Base-by-base conservation (phyloP, 2,329 filamentous ascomycete species). In the Thermothelomyces thermophilus region DNA sequence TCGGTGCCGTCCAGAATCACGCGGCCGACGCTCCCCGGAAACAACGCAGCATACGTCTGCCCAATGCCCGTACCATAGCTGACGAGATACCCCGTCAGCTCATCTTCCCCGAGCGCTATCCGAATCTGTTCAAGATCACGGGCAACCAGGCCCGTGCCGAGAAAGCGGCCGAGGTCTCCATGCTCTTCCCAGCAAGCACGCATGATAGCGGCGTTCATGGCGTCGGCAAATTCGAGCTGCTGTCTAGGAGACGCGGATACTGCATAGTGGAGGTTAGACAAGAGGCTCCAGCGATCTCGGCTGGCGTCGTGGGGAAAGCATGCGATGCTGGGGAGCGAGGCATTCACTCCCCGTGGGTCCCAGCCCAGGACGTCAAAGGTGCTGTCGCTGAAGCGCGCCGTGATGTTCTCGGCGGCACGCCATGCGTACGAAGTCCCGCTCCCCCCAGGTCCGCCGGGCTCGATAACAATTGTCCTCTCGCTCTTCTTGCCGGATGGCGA, bases 281-380 rank as follows among this genome's bases (percentile, higher is more conserved):
- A 50, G 35, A 73, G 60, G 11, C 63, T 63, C 74, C 73, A 77
- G 46, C 67, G 70, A 51, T 75, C 72, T 2, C 73, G 67, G 55
- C 72, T 64, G 8, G 68, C 70, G 37, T 74, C 63, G 46, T 69
- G 63, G 4, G 73, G 70, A 44, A 70, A 77, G 61, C 75, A 78
- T 1, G 71, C 61, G 2, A 73, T 58, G 3, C 68, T 59, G 0
- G 75, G 75, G 6, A 67, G 67, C 1, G 73, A 71, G 1, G 64
- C 59, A 55, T 77, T 77, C 46, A 77, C 72, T 1, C 75, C 75
- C 3, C 75, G 69, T n/a, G 75, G 75, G 45, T 79, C 75, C 69
- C 73, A 78, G n/a, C 73, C 73, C 13, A 79, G 59, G 5, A 77
- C 69, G 51, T 77, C 73, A 19, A 69, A 73, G 19, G 63, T 58